phyloP scores from a whole-genome alignment of 345 rosid genomes.

The Eucalyptus cloeziana region DNA sequence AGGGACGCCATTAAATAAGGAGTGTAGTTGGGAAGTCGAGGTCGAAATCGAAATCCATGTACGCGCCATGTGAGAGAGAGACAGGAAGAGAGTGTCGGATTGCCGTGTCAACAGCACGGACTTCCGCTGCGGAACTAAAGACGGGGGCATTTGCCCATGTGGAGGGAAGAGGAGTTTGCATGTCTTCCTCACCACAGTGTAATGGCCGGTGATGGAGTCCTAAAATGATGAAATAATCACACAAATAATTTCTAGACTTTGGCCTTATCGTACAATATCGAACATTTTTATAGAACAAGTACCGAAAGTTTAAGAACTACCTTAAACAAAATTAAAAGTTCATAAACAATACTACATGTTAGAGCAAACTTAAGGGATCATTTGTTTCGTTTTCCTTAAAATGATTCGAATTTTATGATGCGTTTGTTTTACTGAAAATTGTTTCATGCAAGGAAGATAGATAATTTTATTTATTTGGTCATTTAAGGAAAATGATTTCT shows the following conservation, averaged over 20 bases:
- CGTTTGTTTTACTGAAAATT: too few relatives aligned
- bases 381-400: fast-evolving
- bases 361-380: fast-evolving
- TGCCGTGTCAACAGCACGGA: not conserved
- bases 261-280: fast-evolving
- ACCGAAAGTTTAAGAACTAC: fast-evolving
- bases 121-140: not conserved
- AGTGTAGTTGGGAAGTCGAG: not conserved
- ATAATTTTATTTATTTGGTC: too few relatives aligned
- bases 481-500: too few relatives aligned
- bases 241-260: not conserved
- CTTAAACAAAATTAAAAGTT: fast-evolving
- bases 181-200: not conserved
- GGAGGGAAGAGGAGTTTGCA: not conserved
- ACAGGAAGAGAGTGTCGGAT: not conserved
- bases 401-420: fast-evolving
- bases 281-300: fast-evolving
- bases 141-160: not conserved
- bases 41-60: not conserved
- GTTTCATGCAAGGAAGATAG: fast-evolving
- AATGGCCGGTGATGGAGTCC: not conserved
- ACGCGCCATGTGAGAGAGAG: not conserved
- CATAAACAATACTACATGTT: fast-evolving
- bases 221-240: not conserved
- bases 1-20: not conserved